Conservation (phyloP, 148 eudicot genomes). For the Amaranthus hypochondriacus region DNA sequence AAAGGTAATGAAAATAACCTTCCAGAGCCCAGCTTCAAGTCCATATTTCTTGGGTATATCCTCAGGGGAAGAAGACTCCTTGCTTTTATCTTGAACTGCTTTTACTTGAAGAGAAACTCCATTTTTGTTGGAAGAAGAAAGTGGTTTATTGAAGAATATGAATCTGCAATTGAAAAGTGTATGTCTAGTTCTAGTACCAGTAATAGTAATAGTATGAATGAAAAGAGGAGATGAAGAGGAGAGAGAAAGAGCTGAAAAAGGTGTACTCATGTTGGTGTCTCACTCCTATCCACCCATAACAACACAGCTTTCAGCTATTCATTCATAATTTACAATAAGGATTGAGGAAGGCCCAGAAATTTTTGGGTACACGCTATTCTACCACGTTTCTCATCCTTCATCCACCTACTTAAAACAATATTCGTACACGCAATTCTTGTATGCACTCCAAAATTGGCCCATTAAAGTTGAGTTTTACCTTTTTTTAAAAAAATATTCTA, state of each 20-base stretch:
- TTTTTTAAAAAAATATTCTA: too few relatives aligned
- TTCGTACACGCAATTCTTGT: too few relatives aligned
- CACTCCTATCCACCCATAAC: neutral
- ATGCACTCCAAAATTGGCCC: too few relatives aligned
- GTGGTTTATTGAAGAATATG: neutral
- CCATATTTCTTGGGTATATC: slow-evolving; percentile 81
- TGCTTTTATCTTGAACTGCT: slow-evolving; percentile 63
- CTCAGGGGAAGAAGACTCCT: slow-evolving; percentile 45
- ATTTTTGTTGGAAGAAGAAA: neutral
- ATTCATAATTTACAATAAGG: neutral
- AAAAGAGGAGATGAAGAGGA: slow-evolving; percentile 12
- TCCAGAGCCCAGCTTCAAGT: slow-evolving; percentile 95
- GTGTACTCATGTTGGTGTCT: neutral
- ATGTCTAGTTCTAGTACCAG: neutral
- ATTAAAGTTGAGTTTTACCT: too few relatives aligned
- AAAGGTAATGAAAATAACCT: slow-evolving; percentile 31
- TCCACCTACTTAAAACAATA: neutral
- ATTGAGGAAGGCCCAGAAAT: too few relatives aligned
- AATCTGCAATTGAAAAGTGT: neutral
- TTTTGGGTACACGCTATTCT: neutral
- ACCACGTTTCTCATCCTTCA: slow-evolving; percentile 15
- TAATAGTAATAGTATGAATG: neutral
- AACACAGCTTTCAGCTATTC: neutral
- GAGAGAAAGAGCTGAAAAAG: neutral
- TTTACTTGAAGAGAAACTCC: slow-evolving; percentile 27